Evolutionary conservation across 2,329 filamentous ascomycete genomes (phyloP), one percentile per base, ranked within the genome.

Genomic region (Chrysoporthe deuterocubensis): DNA sequence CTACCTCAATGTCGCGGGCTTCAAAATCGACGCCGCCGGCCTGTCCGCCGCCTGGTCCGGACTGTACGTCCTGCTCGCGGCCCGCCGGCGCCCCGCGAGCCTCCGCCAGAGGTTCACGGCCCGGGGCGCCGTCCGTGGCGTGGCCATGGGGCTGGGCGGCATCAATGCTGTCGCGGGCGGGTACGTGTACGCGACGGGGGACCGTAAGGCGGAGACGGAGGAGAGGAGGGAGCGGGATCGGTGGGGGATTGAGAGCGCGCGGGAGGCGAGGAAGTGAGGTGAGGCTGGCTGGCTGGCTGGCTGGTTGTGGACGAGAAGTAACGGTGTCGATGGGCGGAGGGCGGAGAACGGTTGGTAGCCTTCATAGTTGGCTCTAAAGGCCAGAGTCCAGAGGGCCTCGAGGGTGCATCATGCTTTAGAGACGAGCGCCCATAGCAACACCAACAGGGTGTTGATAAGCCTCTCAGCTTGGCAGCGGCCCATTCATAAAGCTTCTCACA

Each of bases 1-100:
- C 74, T 89, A 89, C 78, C 82, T 87, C 73, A 87, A 87, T 75
- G 81, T 89, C 7, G 84, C 86, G 26, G 86, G 86, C 68, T 87
- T 85, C 78, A 83, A 82, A 69, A 86, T 84, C 63, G 86, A 87
- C 74, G 82, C 81, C 67, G 87, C 86, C 2, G 87, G 85, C 62
- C 77, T 88, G 67, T 81, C 84, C 0, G 84, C 84, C 64, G 85
- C 86, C 18, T 85, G 84, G 78, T 86, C 84, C 57, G 86, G 86
- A 42, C 79, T 88, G 18, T 89, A 89, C 75, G 82, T 83, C 4
- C 77, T 89, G 48, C 78, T 88, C 62, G 85, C 86, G 1, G 75
- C 86, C 69, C 83, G 86, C 3, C 77, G 82, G 56, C 78, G 83
- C 26, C 70, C 73, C 6, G 74, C 76, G 54, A 66, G 74, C 66